phyloP scores from a whole-genome alignment of 169 alveolate genomes.

The Plasmodium gaboni region DNA sequence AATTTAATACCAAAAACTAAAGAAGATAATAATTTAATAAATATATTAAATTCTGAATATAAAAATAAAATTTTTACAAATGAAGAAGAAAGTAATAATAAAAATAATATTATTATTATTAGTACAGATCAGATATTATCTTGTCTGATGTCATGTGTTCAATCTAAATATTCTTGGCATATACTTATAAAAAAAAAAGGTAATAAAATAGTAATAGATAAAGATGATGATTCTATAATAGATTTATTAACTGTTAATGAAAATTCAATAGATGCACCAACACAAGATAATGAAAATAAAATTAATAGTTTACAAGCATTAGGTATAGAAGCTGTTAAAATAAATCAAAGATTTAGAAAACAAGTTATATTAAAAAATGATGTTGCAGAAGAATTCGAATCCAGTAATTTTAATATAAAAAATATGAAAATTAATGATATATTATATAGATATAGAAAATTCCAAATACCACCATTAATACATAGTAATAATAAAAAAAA shows the following conservation, averaged over 20 bases:
- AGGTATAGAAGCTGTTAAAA: constrained; percentile 92
- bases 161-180: constrained; percentile 93
- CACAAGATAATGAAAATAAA: constrained; percentile 91
- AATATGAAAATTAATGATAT: constrained; percentile 86
- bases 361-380: constrained; percentile 86
- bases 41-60: constrained; percentile 49
- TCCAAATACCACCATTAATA: constrained; percentile 85
- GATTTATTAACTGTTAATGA: constrained; percentile 93
- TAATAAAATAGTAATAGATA: constrained; percentile 90
- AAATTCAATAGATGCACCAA: constrained; percentile 93
- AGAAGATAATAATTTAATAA: constrained; percentile 44
- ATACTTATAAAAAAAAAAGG: constrained; percentile 88
- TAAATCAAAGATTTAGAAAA: constrained; percentile 90
- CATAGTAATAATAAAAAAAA: constrained; percentile 79
- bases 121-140: constrained; percentile 92
- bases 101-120: constrained; percentile 84
- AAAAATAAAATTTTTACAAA: constrained; percentile 7
- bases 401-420: constrained; percentile 84
- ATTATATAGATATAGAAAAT: constrained; percentile 91
- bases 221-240: constrained; percentile 92
- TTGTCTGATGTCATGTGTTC: constrained; percentile 92
- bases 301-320: constrained; percentile 91
- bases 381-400: constrained; percentile 80
- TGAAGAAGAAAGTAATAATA: constrained; percentile 65
- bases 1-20: constrained; percentile 55